phyloP scores from a whole-genome alignment of 2,329 filamentous ascomycete species.

The Diaporthe ilicicola region DNA sequence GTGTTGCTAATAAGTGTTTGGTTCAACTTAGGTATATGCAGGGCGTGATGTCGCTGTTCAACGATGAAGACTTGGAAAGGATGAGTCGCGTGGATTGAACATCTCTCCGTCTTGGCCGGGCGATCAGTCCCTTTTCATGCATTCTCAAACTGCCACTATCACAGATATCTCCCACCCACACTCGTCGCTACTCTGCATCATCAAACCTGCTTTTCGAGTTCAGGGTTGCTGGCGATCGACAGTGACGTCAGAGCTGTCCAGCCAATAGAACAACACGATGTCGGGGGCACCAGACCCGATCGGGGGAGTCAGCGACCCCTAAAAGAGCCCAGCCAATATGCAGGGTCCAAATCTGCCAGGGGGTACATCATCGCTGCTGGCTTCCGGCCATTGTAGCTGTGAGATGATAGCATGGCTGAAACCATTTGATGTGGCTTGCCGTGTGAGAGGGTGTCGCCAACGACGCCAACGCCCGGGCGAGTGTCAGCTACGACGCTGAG shows the following conservation, averaged over 20 bases:
- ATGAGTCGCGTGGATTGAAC: not conserved
- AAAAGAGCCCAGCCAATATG: conserved; percentile 35
- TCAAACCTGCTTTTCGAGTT: conserved; percentile 30
- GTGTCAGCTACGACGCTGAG: conserved; percentile 18
- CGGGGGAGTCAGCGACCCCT: conserved; percentile 28
- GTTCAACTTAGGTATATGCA: too few species aligned
- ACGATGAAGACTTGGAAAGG: not conserved
- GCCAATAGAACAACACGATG: conserved; percentile 37
- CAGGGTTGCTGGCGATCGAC: conserved; percentile 14
- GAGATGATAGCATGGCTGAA: conserved; percentile 24
- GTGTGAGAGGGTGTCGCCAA: not conserved
- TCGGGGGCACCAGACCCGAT: conserved; percentile 21
- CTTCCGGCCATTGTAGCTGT: conserved; percentile 13
- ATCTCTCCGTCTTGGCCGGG: not conserved
- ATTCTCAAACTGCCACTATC: conserved; percentile 5
- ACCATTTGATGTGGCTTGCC: conserved; percentile 20
- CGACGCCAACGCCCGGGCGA: conserved; percentile 16
- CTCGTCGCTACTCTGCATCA: not conserved
- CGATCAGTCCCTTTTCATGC: conserved; percentile 24
- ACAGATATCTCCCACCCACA: not conserved
- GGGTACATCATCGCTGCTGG: conserved; percentile 32
- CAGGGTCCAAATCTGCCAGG: conserved; percentile 33
- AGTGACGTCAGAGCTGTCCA: conserved; percentile 38
- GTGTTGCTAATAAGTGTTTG: not conserved
- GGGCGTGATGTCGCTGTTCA: not conserved